Base-by-base conservation (phyloP, 306 rosid species). In the Sesbania bispinosa region DNA sequence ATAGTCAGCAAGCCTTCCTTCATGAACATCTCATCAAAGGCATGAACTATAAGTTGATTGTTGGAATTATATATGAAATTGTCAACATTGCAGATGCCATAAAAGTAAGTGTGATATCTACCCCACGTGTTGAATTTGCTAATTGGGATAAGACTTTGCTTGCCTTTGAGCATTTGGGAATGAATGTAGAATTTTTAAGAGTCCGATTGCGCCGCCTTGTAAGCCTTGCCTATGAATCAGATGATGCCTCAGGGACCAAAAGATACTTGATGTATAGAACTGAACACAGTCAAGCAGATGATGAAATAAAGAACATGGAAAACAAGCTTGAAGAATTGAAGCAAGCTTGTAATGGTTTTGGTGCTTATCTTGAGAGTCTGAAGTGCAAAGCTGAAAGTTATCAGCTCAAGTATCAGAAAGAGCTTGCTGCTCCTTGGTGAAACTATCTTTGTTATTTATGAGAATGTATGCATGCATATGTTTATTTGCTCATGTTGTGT, bases 171-270 rank as follows among this genome's bases (percentile, higher is more conserved):
- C 77, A 79, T 67, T 67, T 88, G 18, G 96, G 96, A 47, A 87
- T 88, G 98, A 87, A 87, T 67, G 89, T 93, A 19, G 89, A 82
- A 2, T 93, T 93, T 50, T 77, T 93, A 73, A 88, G 87, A 35
- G 59, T 45, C 4, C 78, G 86, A 1, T 71, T 93, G 10, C 81
- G 84, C 27, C 76, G 74, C 75, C 83, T 90, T 32, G 81, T 83
- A 8, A 77, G 84, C 78, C 71, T 93, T 72, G 90, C 90, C 7
- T 68, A 77, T 33, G 85, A 90, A 57, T 80, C 81, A 0, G 77
- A 65, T 73, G 83, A 62, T 42, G 79, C 82, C 63, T 30, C 67
- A 3, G 86, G 81, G 32, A 68, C 84, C 5, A 87, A 69, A 81
- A 80, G 75, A 62, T 86, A 62, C 26, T 71, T 73, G 30, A 85